phyloP scores from a whole-genome alignment of 2,329 filamentous ascomycete species.

The Neonectria sp. region DNA sequence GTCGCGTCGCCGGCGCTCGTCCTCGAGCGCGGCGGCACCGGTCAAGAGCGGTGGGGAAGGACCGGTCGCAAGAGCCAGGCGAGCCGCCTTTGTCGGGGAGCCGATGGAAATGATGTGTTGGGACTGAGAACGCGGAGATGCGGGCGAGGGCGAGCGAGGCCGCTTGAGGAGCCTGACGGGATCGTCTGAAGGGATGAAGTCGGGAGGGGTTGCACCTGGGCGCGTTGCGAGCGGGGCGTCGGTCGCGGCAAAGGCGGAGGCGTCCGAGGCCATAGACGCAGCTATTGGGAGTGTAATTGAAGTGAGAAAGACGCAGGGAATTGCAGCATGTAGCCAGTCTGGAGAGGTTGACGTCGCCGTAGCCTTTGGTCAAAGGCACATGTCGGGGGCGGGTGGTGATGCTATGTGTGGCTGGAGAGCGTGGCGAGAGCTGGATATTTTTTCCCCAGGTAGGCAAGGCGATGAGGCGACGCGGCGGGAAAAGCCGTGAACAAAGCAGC shows the following conservation, averaged over 20 bases:
- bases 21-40: constrained; percentile 68
- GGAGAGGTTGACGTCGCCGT: constrained; percentile 41
- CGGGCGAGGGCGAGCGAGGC: constrained; percentile 63
- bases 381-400: constrained; percentile 54
- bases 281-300: constrained; percentile 41
- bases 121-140: constrained; percentile 53
- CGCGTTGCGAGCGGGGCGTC: constrained; percentile 62
- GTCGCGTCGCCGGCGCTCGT: constrained; percentile 66
- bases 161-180: constrained; percentile 61
- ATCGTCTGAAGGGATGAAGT: constrained; percentile 57
- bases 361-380: constrained; percentile 51
- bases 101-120: constrained; percentile 56
- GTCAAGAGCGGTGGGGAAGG: constrained; percentile 65
- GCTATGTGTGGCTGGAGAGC: constrained; percentile 60
- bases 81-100: constrained; percentile 69
- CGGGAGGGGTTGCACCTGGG: constrained; percentile 53
- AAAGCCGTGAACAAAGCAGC: constrained; percentile 41
- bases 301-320: constrained; percentile 26
- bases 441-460: constrained; percentile 40
- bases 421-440: constrained; percentile 60
- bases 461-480: constrained; percentile 36
- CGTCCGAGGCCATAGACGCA: constrained; percentile 68
- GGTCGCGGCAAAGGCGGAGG: constrained; percentile 67
- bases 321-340: constrained; percentile 45
- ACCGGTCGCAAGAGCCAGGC: constrained; percentile 61